Percentiles rank a stretch among this genome's conserved stretches.
Evolutionary conservation across 805 yeast species (phyloP).

Genomic region (Wickerhamiella australiensis): DNA sequence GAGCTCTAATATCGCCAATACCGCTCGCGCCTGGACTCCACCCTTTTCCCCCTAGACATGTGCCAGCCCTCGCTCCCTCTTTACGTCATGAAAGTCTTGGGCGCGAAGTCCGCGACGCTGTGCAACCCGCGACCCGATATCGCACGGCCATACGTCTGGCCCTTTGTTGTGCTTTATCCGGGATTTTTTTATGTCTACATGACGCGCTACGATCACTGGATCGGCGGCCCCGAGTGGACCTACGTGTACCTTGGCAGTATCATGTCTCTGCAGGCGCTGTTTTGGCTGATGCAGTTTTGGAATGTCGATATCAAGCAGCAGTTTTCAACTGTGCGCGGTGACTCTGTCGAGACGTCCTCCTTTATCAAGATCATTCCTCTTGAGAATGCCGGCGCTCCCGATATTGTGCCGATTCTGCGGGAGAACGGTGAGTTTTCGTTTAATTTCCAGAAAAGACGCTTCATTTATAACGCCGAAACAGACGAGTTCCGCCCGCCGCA

Average conservation of each 20-base stretch:
- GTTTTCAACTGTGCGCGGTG: slow-evolving; percentile 54
- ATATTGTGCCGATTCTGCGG: slow-evolving; percentile 53
- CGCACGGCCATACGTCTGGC: slow-evolving; percentile 68
- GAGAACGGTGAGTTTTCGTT: slow-evolving; percentile 54
- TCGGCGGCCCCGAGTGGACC: slow-evolving; percentile 92
- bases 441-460: slow-evolving; percentile 84
- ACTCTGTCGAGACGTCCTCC: slow-evolving; percentile 48
- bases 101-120: slow-evolving; percentile 40
- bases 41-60: too few relatives aligned
- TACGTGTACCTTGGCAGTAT: slow-evolving; percentile 71
- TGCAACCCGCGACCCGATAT: slow-evolving; percentile 52
- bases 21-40: too few relatives aligned
- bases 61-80: too few relatives aligned
- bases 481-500: slow-evolving; percentile 66
- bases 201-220: slow-evolving; percentile 62
- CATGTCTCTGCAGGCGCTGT: slow-evolving; percentile 56
- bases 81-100: slow-evolving; percentile 3
- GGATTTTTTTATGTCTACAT: slow-evolving; percentile 51
- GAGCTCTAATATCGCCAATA: too few relatives aligned
- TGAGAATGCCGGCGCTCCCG: slow-evolving; percentile 76
- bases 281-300: slow-evolving; percentile 93
- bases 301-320: slow-evolving; percentile 53
- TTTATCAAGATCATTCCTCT: slow-evolving; percentile 68
- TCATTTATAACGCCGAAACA: slow-evolving; percentile 47
- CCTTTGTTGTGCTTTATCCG: slow-evolving; percentile 71